Evolutionary conservation across 2,329 filamentous ascomycete species (phyloP).

Genomic region (Trichocomaceae sp.): DNA sequence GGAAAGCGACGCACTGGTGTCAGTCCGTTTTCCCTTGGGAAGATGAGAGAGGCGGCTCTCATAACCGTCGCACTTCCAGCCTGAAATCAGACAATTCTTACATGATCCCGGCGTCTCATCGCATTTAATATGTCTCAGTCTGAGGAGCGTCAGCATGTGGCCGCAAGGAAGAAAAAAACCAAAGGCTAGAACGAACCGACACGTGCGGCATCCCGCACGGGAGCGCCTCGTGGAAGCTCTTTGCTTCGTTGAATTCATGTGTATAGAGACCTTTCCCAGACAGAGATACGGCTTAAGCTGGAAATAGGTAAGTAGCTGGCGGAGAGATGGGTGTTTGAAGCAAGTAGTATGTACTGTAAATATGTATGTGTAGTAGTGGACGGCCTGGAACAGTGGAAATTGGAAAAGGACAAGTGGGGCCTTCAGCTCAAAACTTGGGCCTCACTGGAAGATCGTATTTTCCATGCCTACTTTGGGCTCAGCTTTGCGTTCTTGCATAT

Average conservation of each 20-base stretch:
- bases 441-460: too few species aligned
- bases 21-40: not conserved
- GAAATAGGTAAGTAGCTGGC: too few species aligned
- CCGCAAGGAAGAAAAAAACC: not conserved
- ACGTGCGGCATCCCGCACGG: constrained; percentile 10
- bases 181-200: constrained; percentile 2
- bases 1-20: not conserved
- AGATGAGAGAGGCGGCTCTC: constrained; percentile 10
- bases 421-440: too few species aligned
- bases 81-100: constrained; percentile 11
- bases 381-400: too few species aligned
- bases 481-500: constrained; percentile 18
- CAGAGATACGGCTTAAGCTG: not conserved
- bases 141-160: not conserved
- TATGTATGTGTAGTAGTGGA: too few species aligned
- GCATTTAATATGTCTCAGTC: constrained; percentile 16
- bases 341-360: too few species aligned
- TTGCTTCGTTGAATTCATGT: constrained; percentile 2
- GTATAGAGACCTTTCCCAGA: not conserved
- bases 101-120: constrained; percentile 15
- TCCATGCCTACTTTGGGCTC: too few species aligned
- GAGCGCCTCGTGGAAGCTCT: constrained; percentile 8
- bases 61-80: constrained; percentile 18
- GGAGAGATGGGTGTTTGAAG: too few species aligned
- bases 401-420: too few species aligned